These are phyloP conservation scores for Fraxinus dipetala DNA, from an alignment of 305 asterid species.

Conservation along the genomic window DNA sequence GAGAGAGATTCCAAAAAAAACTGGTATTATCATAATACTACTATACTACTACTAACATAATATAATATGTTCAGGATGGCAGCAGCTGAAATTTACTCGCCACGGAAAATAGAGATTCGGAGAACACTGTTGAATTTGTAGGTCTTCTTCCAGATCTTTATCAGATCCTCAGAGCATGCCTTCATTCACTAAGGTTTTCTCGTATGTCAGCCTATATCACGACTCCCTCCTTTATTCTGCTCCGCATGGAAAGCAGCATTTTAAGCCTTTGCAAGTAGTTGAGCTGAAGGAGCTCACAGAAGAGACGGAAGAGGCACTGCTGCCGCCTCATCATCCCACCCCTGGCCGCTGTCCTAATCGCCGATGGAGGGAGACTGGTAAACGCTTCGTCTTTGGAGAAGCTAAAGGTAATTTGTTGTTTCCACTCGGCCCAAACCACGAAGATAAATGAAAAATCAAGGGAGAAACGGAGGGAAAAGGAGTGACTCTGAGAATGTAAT, in stretches of 20 bases:
- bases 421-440: not conserved
- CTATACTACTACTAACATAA: not conserved
- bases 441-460: not conserved
- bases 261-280: conserved; percentile 67
- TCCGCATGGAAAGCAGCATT: conserved; percentile 45
- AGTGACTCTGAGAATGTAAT: not conserved
- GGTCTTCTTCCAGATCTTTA: conserved; percentile 77
- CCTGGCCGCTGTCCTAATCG: conserved; percentile 15
- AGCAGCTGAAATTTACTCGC: conserved; percentile 68
- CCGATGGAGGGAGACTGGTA: conserved; percentile 21
- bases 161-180: conserved; percentile 74
- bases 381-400: conserved; percentile 37
- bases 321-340: not conserved
- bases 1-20: not conserved
- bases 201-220: conserved; percentile 57
- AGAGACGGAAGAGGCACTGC: conserved; percentile 37
- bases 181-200: conserved; percentile 45
- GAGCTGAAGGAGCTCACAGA: conserved; percentile 57
- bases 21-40: not conserved
- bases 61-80: conserved; percentile 34
- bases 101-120: conserved; percentile 74
- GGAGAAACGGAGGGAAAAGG: not conserved
- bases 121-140: conserved; percentile 72
- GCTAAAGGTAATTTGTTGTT: conserved; percentile 48
- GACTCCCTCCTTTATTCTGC: conserved; percentile 40